A percentile compares a stretch with the other conserved stretches of the same genome.
phyloP scores from a whole-genome alignment of 2,329 filamentous ascomycete species.

The Stenocarpella maydis region DNA sequence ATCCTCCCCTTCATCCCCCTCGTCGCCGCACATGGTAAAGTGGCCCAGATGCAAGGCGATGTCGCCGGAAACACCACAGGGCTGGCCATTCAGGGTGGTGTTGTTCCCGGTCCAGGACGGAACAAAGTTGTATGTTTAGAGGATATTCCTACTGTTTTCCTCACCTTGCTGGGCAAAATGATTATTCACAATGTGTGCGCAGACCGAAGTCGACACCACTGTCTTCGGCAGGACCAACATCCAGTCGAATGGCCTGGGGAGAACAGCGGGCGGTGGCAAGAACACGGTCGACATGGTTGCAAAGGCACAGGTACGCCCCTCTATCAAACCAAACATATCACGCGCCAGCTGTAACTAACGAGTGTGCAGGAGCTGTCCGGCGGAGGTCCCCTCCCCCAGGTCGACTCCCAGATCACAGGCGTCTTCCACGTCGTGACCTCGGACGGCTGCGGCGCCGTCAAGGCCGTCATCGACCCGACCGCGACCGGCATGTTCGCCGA shows the following conservation, averaged over 20 bases:
- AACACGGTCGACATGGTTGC: conserved; percentile 47
- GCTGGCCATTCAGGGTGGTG: conserved; percentile 37
- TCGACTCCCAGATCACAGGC: conserved; percentile 46
- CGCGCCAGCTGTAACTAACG: not conserved
- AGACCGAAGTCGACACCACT: conserved; percentile 45
- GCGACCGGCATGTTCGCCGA: conserved; percentile 40
- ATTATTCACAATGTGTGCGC: not conserved
- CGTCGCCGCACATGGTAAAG: conserved; percentile 36
- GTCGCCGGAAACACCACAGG: conserved; percentile 36
- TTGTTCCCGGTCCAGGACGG: conserved; percentile 37
- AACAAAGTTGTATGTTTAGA: conserved; percentile 19
- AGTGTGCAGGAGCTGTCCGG: conserved; percentile 46
- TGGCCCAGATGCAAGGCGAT: conserved; percentile 35
- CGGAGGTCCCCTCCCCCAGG: conserved; percentile 50
- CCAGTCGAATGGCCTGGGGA: conserved; percentile 50
- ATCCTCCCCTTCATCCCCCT: conserved; percentile 28
- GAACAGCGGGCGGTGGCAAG: conserved; percentile 46
- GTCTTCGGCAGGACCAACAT: conserved; percentile 41
- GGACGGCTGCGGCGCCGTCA: conserved; percentile 51
- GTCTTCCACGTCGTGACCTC: conserved; percentile 52
- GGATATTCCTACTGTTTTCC: too few species aligned
- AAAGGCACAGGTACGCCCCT: conserved; percentile 34
- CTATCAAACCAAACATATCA: too few species aligned
- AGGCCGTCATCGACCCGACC: conserved; percentile 50
- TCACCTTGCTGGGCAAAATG: fast-evolving